These are phyloP conservation scores for Pleurozium schreberi DNA, from an alignment of 225 moss, liverwort and hornwort genomes.

Conservation along the genomic window DNA sequence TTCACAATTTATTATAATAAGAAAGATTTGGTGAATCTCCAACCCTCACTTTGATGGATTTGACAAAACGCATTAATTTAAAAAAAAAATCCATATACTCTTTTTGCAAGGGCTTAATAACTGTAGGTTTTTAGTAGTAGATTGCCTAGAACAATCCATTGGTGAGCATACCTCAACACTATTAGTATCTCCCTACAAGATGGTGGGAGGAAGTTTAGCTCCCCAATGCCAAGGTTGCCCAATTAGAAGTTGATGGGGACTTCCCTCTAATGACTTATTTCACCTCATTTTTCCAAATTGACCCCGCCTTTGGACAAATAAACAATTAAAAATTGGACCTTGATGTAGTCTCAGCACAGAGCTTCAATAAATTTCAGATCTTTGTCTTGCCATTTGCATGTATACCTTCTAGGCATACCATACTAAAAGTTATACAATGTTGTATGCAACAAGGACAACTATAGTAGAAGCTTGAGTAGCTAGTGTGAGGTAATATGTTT, in stretches of 20 bases:
- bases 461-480: fast-evolving
- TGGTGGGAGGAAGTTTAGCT: fast-evolving
- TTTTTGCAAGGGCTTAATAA: fast-evolving
- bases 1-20: neutral
- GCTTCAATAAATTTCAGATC: neutral
- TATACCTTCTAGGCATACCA: no score
- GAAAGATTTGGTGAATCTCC: fast-evolving
- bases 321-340: fast-evolving
- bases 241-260: fast-evolving
- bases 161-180: fast-evolving
- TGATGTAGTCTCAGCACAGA: fast-evolving
- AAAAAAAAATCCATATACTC: no score
- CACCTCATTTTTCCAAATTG: fast-evolving
- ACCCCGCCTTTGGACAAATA: fast-evolving
- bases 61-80: fast-evolving
- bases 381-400: fast-evolving
- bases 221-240: fast-evolving
- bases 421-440: neutral
- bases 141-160: fast-evolving
- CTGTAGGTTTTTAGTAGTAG: fast-evolving
- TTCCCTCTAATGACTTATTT: neutral
- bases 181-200: fast-evolving
- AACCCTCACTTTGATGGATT: fast-evolving
- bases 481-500: neutral
- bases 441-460: fast-evolving